Base-by-base conservation (phyloP, 768 basidiomycete genomes). In the Fomitopsis serialis region DNA sequence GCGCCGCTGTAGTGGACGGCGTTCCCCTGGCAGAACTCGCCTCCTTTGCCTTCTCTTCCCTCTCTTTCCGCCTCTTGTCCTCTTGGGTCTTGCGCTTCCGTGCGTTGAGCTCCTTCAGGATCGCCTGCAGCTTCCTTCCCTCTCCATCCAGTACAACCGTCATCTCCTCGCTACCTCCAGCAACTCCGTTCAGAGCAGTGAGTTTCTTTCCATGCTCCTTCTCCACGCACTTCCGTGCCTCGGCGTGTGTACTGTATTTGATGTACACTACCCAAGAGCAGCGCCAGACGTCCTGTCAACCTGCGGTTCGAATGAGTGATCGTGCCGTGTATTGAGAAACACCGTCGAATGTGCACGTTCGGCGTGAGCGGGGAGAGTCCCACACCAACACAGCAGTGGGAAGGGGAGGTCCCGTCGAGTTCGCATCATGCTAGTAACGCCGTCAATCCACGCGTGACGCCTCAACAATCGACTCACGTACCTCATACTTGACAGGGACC, bases 251-350 rank as follows among this genome's bases (percentile, higher is more conserved):
- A 17, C 68, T 63, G 63, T 72, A 98, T 58, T 79, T 81, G 57
- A 98, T 78, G 63, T 81, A 82, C 40, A 92, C 81, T 40, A 98
- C 80, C 95, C 94, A 1, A 97, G 78, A 1, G 86, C 80, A 46
- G 81, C 85, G 2, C 93, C 94, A n/a, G 84, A 91, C 48, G 78
- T 75, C 53, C 78, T 77, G 69, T 96, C 89, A 54, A 88, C 80
- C 61, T 92, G 88, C 11, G 84, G 78, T 53, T 94, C 90, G 53
- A 91, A 84, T 2, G 82, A 77, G 71, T 52, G 53, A 94, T 72
- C 15, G 71, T 64, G 1, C 92, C 94, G 62, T 87, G 75, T 9
- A 70, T 55, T 5, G 74, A 63, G 63, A 96, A 86, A 62, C 87
- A 80, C 3, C 79, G 76, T 22, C 82, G 78, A 50, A 97, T 80